A percentile compares a stretch with the other conserved stretches of the same genome.
These are phyloP conservation scores for Fusarium sp. DNA, from an alignment of 2,329 filamentous ascomycete genomes.

Conservation along the genomic window DNA sequence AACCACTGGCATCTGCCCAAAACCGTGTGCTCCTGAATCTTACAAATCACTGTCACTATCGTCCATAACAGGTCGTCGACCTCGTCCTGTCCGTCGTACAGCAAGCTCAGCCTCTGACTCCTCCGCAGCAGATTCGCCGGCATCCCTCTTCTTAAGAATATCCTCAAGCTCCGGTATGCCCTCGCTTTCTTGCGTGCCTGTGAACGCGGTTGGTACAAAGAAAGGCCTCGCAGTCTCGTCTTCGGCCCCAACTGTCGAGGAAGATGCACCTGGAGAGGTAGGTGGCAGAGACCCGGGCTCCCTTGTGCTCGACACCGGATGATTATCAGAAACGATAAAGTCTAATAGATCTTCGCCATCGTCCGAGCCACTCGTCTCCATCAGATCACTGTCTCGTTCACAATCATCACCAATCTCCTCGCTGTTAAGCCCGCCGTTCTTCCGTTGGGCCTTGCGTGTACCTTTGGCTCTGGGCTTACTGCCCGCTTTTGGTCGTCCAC, in stretches of 20 bases:
- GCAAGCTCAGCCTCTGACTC: slow-evolving; percentile 36
- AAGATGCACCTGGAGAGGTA: slow-evolving; percentile 33
- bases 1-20: slow-evolving; percentile 7
- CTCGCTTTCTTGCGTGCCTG: slow-evolving; percentile 56
- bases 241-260: slow-evolving; percentile 32
- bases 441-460: slow-evolving; percentile 40
- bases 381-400: slow-evolving; percentile 59
- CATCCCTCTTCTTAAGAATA: slow-evolving; percentile 35
- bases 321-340: slow-evolving; percentile 67
- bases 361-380: slow-evolving; percentile 60
- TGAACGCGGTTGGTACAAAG: slow-evolving; percentile 54
- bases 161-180: slow-evolving; percentile 52
- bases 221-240: slow-evolving; percentile 46
- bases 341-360: slow-evolving; percentile 62
- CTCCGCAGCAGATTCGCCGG: slow-evolving; percentile 1
- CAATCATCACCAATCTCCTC: slow-evolving; percentile 65
- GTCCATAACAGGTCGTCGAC: slow-evolving; percentile 46
- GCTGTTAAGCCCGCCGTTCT: slow-evolving; percentile 52
- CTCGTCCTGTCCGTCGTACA: slow-evolving; percentile 38
- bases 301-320: slow-evolving; percentile 52
- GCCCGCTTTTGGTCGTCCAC: slow-evolving; percentile 34
- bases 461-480: slow-evolving; percentile 35
- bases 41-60: slow-evolving; percentile 49
- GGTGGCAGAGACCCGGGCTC: slow-evolving; percentile 48
- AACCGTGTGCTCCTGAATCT: slow-evolving; percentile 2